These are phyloP conservation scores for Microbotryum violaceum DNA, from an alignment of 1,284 basidiomycete species.

Conservation along the genomic window DNA sequence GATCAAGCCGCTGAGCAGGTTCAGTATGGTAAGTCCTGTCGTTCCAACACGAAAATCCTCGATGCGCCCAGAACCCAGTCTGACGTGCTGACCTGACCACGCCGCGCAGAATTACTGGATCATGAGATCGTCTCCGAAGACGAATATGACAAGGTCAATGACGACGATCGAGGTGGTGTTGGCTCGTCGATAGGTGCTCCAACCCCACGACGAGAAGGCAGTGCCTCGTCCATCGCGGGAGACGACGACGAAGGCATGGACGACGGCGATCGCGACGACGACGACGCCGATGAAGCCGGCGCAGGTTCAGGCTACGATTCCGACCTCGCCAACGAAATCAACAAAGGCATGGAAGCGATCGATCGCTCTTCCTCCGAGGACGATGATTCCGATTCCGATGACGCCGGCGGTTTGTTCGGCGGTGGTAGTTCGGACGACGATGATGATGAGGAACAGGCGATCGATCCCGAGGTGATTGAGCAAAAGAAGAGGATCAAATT, in stretches of 20 bases:
- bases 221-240: conserved; percentile 30
- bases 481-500: conserved; percentile 49
- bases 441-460: conserved; percentile 51
- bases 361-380: conserved; percentile 25
- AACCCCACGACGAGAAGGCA: conserved; percentile 17
- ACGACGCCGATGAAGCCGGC: conserved; percentile 61
- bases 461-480: conserved; percentile 42
- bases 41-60: no score
- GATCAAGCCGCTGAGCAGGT: conserved; percentile 74
- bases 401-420: conserved; percentile 35
- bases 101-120: conserved; percentile 23
- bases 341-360: conserved; percentile 31
- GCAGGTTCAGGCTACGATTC: conserved; percentile 50
- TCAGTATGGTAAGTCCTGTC: conserved; percentile 53
- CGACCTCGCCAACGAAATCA: conserved; percentile 37
- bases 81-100: no score
- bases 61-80: no score
- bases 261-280: conserved; percentile 54
- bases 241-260: conserved; percentile 44
- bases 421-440: conserved; percentile 35
- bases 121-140: conserved; percentile 34
- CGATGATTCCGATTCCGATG: conserved; percentile 30
- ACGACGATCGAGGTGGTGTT: conserved; percentile 4
- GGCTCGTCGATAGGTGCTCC: conserved; percentile 22
- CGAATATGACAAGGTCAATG: conserved; percentile 27